Evolutionary conservation across 2,329 filamentous ascomycete genomes (phyloP).

Genomic region (Pseudocercospora vitis): DNA sequence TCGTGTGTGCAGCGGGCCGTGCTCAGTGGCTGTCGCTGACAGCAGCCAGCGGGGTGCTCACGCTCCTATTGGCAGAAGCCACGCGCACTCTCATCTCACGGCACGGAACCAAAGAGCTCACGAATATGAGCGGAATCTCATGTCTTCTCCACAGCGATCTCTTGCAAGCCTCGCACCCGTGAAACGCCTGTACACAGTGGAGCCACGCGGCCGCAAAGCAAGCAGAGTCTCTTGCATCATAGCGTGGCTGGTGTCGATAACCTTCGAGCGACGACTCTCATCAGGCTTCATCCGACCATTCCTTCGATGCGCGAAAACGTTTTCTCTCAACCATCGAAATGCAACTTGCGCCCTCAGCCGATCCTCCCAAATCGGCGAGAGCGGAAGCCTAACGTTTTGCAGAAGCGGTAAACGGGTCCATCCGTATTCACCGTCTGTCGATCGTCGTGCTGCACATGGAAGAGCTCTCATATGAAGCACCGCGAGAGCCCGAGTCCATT

Average conservation of each 20-base stretch:
- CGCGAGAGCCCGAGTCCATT: conserved; percentile 5
- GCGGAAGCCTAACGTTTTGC: conserved; percentile 2
- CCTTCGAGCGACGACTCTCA: background rate
- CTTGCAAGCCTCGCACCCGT: background rate
- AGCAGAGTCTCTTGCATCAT: conserved; percentile 9
- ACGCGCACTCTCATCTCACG: conserved; percentile 14
- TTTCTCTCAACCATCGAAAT: background rate
- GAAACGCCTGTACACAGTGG: background rate
- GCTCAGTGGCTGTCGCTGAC: conserved; percentile 22
- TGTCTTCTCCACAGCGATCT: background rate
- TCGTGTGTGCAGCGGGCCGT: conserved; percentile 7
- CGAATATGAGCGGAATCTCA: background rate
- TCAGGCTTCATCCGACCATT: background rate
- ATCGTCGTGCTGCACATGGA: conserved; percentile 2
- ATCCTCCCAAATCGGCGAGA: background rate
- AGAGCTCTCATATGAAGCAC: background rate
- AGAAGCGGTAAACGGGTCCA: background rate
- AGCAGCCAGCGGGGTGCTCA: conserved; percentile 15
- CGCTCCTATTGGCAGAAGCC: conserved; percentile 5
- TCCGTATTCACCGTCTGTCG: conserved; percentile 5
- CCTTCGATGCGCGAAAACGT: background rate
- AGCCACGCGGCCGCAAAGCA: too few relatives aligned
- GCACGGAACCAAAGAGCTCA: background rate
- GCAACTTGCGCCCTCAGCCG: conserved; percentile 3
- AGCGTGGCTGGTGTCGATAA: conserved; percentile 14